Base-by-base conservation (phyloP, 1,284 basidiomycete species). In the Phlebopus sp. region DNA sequence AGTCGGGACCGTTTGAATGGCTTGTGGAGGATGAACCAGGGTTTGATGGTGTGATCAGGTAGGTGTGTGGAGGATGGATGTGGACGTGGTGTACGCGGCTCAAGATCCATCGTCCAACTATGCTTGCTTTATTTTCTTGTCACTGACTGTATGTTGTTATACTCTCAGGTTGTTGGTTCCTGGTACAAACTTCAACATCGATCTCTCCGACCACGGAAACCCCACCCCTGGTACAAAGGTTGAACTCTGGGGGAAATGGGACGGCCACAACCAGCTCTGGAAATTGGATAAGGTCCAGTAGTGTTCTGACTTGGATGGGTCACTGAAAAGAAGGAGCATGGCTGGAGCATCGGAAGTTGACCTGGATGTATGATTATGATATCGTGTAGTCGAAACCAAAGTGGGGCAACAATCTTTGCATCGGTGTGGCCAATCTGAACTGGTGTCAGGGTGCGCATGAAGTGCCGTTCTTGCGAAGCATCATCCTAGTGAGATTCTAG, bases 1-100 rank as follows among this genome's bases (percentile, higher is more conserved):
- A 59, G 6, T 48, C 60, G 0, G 60, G 61, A 1, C 69, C 70
- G 1, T 74, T 70, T 46, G 50, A 58, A 18, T 79, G 77, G 77
- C 59, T 69, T 44, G 69, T 78, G 52, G 52, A 62, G 25, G 62
- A 74, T 54, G 41, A 62, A 55, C 32, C 3, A 1, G 50, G 57
- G 0, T 32, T 49, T 0, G 13, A 53, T 0, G 10, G 19, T 1
- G 52, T 53, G 0, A 49, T 66, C 21, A 57, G 65, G 62, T 66
- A 3, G 6, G 47, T 29, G 15, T n/a, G 6, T 17, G 13, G 9
- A 70, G 64, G 10, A 29, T 11, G 27, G 10, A 11, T 29, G 10
- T 29, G 9, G 8, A 29, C 10, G 27, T 11, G 27, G 27, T 29
- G 27, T 29, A 9, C 27, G 27, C 8, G 27, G 27, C 27, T 29